Base-by-base conservation (phyloP, 768 basidiomycete genomes). In the Lyophyllum decastes region DNA sequence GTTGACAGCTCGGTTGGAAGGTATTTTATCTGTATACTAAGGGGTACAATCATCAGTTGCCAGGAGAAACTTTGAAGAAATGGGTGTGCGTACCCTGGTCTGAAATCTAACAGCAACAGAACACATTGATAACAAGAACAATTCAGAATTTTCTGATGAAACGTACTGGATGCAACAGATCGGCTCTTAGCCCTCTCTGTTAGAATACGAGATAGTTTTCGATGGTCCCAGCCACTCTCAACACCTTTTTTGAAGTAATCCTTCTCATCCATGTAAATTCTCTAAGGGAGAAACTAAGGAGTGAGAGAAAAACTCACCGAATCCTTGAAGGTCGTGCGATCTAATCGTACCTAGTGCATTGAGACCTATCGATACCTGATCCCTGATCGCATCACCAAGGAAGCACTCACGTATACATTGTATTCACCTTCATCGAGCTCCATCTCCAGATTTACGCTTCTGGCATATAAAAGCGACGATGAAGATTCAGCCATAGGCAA, bases 151-250 rank as follows among this genome's bases (percentile, higher is more conserved):
- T 22, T 30, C 11, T 21, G 24, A 26, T 27, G 43, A 21, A 8
- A 68, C 79, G 57, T 62, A 82, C 82, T 83, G 4, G 73, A 67
- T 12, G 76, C 81, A 59, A 82, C 73, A 6, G 80, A 75, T 47
- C 76, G 77, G 55, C 78, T 75, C 66, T 76, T 79, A 2, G 80
- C 73, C 34, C 78, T 70, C 58, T 80, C 76, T 12, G 74, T 78
- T 46, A 79, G 64, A 22, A 79, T 66, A 44, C 74, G 69, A 6
- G 77, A 76, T 27, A 77, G 64, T 58, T 79, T 78, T 7, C 77
- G 70, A 46, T 74, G 59, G 45, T 74, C 68, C 71, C 70, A 74
- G 25, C 74, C 73, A 12, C 69, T 71, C 17, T 65, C 66, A 10
- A 65, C 60, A 14, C 66, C 66, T 50, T 64, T 66, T 26, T 63